Percentiles rank a stretch among this genome's conserved stretches.
These are phyloP conservation scores for Globisporangium orthogonon DNA, from an alignment of 352 stramenopile species.

Conservation along the genomic window DNA sequence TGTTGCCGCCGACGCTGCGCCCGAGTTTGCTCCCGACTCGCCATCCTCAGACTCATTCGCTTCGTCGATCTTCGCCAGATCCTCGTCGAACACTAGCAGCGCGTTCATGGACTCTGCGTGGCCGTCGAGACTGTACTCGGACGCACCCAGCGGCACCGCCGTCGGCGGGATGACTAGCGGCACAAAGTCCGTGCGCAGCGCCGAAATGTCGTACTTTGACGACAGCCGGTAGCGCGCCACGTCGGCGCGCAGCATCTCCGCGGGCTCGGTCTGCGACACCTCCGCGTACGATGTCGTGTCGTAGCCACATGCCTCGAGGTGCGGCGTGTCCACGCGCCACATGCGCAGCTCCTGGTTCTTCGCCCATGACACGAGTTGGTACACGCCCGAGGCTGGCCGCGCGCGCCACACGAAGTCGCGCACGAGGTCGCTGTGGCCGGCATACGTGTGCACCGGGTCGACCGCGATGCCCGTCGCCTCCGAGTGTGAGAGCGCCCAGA, in stretches of 20 bases:
- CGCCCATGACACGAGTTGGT: slow-evolving; percentile 72
- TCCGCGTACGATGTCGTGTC: slow-evolving; percentile 33
- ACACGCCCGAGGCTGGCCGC: slow-evolving; percentile 28
- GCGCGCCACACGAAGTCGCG: slow-evolving; percentile 63
- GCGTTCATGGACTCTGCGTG: slow-evolving; percentile 40
- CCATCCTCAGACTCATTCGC: slow-evolving; percentile 14
- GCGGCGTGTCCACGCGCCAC: slow-evolving; percentile 58
- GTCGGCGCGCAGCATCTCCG: slow-evolving; percentile 18
- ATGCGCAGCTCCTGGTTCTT: slow-evolving; percentile 78
- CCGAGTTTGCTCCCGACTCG: slow-evolving; percentile 3
- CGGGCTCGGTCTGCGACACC: slow-evolving; percentile 4
- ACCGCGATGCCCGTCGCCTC: slow-evolving; percentile 12
- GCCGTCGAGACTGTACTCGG: slow-evolving; percentile 58
- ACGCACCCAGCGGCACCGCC: slow-evolving; percentile 43
- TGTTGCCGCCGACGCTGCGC: background rate
- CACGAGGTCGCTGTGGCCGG: slow-evolving; percentile 56
- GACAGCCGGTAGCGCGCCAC: slow-evolving; percentile 24
- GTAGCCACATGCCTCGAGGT: slow-evolving; percentile 56
- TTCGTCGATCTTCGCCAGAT: slow-evolving; percentile 48
- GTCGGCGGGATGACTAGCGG: slow-evolving; percentile 60
- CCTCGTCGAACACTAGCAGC: slow-evolving; percentile 62
- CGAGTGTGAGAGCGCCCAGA: slow-evolving; percentile 55
- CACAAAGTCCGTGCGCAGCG: slow-evolving; percentile 69
- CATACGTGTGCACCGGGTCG: slow-evolving; percentile 57
- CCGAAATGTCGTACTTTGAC: slow-evolving; percentile 63